These are phyloP conservation scores for Amanita rimosa DNA, from an alignment of 768 basidiomycete species.

Conservation along the genomic window DNA sequence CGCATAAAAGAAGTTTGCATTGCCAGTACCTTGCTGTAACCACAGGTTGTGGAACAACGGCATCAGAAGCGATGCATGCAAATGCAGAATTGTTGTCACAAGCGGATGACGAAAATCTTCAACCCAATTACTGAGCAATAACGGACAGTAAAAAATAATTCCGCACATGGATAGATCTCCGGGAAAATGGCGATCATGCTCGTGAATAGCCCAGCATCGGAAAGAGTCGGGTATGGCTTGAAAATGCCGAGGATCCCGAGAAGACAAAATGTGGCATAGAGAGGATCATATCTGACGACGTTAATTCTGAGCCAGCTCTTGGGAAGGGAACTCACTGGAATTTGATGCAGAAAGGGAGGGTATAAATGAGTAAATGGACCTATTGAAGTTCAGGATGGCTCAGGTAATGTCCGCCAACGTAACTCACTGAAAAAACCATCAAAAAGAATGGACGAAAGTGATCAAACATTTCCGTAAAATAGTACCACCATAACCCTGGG, in stretches of 20 bases:
- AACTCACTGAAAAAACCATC: constrained; percentile 79
- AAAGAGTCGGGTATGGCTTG: constrained; percentile 87
- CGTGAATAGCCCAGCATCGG: constrained; percentile 81
- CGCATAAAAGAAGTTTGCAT: constrained; percentile 98
- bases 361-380: constrained; percentile 78
- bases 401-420: not conserved
- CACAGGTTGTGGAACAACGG: constrained; percentile 90
- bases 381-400: constrained; percentile 15
- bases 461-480: constrained; percentile 99
- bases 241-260: constrained; percentile 72
- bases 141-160: not conserved
- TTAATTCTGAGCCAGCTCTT: constrained; percentile 1
- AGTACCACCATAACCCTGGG: constrained; percentile 97
- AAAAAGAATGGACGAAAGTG: constrained; percentile 95
- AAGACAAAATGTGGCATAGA: constrained; percentile 71
- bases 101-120: constrained; percentile 80
- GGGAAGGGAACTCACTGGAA: constrained; percentile 48
- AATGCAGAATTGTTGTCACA: constrained; percentile 70
- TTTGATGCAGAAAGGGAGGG: constrained; percentile 77
- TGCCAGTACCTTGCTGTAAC: constrained; percentile 86
- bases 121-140: not conserved
- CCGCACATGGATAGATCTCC: constrained; percentile 73
- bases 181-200: constrained; percentile 76
- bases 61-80: constrained; percentile 76
- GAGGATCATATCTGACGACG: constrained; percentile 59